Evolutionary conservation across 805 yeast genomes (phyloP).

Genomic region (Pichia californica): DNA sequence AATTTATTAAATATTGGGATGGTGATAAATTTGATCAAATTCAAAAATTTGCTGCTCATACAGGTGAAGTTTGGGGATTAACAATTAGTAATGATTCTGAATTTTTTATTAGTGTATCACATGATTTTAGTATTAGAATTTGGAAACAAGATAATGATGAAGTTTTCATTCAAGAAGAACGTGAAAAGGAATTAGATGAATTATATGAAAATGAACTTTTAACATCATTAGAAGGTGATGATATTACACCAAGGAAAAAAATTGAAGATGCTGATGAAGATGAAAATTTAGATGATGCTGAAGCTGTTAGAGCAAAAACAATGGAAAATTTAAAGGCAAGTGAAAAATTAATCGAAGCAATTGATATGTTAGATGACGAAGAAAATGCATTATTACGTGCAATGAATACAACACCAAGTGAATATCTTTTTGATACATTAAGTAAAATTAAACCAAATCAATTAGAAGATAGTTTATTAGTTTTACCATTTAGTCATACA

Average conservation of each 20-base stretch:
- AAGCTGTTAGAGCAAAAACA: conserved; percentile 73
- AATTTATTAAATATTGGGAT: conserved; percentile 91
- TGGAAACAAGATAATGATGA: conserved; percentile 94
- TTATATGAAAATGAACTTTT: conserved; percentile 76
- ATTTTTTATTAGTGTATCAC: conserved; percentile 75
- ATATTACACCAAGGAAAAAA: conserved; percentile 31
- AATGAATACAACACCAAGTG: conserved; percentile 61
- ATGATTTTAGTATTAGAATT: conserved; percentile 87
- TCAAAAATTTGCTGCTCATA: conserved; percentile 82
- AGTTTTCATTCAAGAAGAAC: conserved; percentile 94
- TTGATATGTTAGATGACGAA: conserved; percentile 75
- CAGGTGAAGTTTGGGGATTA: conserved; percentile 89
- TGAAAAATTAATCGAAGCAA: conserved; percentile 85
- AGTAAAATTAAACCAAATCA: conserved; percentile 73
- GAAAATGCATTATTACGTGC: conserved; percentile 72
- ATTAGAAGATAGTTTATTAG: conserved; percentile 86
- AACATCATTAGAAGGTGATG: conserved; percentile 58
- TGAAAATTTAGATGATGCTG: conserved; percentile 46
- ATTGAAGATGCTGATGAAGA: conserved; percentile 31
- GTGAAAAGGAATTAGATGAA: conserved; percentile 93
- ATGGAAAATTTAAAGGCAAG: conserved; percentile 91
- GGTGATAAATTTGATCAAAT: conserved; percentile 94
- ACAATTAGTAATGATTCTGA: conserved; percentile 70
- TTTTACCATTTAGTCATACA: conserved; percentile 83
- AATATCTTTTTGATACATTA: conserved; percentile 70